These are phyloP conservation scores for Plectosphaerella sp. DNA, from an alignment of 2,329 filamentous ascomycete species.

Conservation along the genomic window DNA sequence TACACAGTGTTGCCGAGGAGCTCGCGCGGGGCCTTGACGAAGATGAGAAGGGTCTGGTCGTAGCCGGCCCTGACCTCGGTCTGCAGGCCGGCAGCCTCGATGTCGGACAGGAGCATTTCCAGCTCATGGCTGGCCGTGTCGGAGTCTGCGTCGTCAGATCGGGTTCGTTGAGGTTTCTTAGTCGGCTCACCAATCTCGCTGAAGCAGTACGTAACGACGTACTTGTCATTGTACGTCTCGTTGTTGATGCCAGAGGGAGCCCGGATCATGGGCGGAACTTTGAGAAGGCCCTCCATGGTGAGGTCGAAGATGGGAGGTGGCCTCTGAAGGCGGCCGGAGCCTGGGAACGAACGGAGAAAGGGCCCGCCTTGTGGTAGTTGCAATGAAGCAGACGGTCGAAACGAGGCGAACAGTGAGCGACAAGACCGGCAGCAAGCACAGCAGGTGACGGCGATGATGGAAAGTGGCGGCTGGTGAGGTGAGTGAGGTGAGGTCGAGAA, in stretches of 20 bases:
- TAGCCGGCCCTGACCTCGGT: constrained; percentile 69
- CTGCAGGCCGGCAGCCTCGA: constrained; percentile 60
- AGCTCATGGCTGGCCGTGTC: constrained; percentile 28
- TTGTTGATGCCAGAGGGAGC: neutral
- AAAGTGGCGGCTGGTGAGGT: neutral
- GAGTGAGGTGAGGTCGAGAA: neutral
- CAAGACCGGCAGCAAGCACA: no score
- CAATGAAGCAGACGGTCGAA: no score
- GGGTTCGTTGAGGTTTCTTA: neutral
- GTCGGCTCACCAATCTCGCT: constrained; percentile 22
- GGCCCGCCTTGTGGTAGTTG: no score
- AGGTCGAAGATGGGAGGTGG: neutral
- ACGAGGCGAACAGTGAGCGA: no score
- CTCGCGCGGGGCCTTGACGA: constrained; percentile 59
- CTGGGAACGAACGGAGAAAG: neutral
- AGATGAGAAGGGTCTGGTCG: constrained; percentile 62
- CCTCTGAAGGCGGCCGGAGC: no score
- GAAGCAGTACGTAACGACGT: constrained; percentile 35
- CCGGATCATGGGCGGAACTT: neutral
- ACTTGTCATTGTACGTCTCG: constrained; percentile 29
- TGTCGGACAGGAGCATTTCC: constrained; percentile 47
- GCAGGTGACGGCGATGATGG: no score
- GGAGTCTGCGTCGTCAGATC: constrained; percentile 19
- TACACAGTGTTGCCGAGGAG: constrained; percentile 63
- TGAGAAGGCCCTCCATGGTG: constrained; percentile 1